Conservation (phyloP, 129 eudicot genomes). For the Silybum marianum region DNA sequence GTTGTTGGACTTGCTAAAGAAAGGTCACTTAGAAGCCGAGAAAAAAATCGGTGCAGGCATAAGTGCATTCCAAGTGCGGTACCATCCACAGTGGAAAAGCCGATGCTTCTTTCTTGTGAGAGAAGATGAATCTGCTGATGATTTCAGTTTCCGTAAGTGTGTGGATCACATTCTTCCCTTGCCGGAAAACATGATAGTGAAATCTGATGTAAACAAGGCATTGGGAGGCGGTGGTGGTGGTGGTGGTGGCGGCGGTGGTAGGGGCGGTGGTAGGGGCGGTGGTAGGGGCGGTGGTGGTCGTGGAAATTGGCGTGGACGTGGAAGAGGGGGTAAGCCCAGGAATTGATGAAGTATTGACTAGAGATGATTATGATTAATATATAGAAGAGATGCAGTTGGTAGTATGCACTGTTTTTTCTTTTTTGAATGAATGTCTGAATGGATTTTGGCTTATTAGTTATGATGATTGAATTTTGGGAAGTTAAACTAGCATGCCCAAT, state of each 20-base stretch:
- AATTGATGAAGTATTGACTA: constrained; percentile 26
- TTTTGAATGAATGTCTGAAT: background rate
- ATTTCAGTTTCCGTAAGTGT: constrained; percentile 97
- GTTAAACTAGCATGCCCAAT: background rate
- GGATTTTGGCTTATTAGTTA: constrained; percentile 14
- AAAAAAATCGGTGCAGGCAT: constrained; percentile 75
- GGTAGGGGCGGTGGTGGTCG: constrained; percentile 65
- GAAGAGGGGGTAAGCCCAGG: constrained; percentile 53
- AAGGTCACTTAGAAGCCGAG: constrained; percentile 88
- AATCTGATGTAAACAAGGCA: constrained; percentile 71
- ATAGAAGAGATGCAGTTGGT: constrained; percentile 1
- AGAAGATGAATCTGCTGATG: constrained; percentile 71
- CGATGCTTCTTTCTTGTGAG: constrained; percentile 82
- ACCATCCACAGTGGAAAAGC: constrained; percentile 78
- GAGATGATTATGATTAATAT: constrained; percentile 2
- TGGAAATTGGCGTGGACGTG: constrained; percentile 65
- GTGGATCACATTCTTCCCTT: constrained; percentile 89
- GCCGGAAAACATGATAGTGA: constrained; percentile 88
- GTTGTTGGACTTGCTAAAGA: constrained; percentile 73
- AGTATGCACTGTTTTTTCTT: constrained; percentile 7
- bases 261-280: constrained; percentile 26
- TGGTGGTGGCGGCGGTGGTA: constrained; percentile 60
- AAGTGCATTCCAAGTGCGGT: constrained; percentile 64
- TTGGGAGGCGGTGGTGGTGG: constrained; percentile 53
- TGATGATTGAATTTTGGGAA: background rate